phyloP scores from a whole-genome alignment of 2,329 filamentous ascomycete genomes.

The Aspergillus unguis region DNA sequence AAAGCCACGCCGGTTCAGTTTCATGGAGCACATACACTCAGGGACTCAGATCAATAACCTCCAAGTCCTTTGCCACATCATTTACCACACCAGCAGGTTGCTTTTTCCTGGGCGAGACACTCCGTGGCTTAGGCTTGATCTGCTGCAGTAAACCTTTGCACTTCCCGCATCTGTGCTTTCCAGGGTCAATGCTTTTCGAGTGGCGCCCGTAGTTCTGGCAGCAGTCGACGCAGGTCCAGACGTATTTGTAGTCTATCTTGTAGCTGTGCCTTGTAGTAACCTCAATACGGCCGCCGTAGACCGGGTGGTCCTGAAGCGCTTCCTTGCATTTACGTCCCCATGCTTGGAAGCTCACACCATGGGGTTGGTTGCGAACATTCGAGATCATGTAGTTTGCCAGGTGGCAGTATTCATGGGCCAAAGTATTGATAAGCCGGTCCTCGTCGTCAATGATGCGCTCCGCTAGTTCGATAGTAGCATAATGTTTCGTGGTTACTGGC shows the following conservation, averaged over 20 bases:
- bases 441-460: constrained; percentile 81
- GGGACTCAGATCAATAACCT: neutral
- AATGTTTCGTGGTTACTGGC: constrained; percentile 46
- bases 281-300: constrained; percentile 59
- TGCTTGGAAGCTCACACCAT: constrained; percentile 77
- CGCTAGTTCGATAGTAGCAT: constrained; percentile 80
- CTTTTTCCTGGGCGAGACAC: constrained; percentile 31
- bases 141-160: constrained; percentile 72
- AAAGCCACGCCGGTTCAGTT: neutral
- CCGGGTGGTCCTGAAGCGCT: constrained; percentile 44
- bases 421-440: constrained; percentile 74
- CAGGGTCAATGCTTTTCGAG: constrained; percentile 75
- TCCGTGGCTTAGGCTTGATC: constrained; percentile 71
- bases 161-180: constrained; percentile 68
- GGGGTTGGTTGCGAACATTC: constrained; percentile 69
- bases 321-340: constrained; percentile 53
- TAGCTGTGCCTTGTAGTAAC: constrained; percentile 91
- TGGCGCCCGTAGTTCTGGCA: constrained; percentile 74
- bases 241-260: constrained; percentile 85
- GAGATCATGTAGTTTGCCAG: constrained; percentile 87
- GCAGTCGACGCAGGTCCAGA: constrained; percentile 75
- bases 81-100: neutral
- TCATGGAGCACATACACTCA: neutral
- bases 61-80: constrained; percentile 2
- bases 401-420: constrained; percentile 98